Percentiles rank a stretch among this genome's conserved stretches.
Evolutionary conservation across 805 yeast genomes (phyloP).

Genomic region (Starmerella geochares): DNA sequence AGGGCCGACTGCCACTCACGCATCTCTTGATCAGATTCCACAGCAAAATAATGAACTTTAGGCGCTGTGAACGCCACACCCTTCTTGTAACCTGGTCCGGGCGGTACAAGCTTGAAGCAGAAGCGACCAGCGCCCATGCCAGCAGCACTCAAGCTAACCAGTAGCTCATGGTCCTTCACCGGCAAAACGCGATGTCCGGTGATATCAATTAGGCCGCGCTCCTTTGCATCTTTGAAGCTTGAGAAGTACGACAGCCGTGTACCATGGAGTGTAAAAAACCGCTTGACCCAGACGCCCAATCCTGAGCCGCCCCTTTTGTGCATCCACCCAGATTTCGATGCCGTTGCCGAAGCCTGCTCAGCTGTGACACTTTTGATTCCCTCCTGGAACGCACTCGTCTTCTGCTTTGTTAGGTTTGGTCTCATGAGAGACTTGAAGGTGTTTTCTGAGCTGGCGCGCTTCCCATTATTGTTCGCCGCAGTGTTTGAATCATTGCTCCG

Average conservation of each 20-base stretch:
- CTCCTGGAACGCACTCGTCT: constrained; percentile 45
- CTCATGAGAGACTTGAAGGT: constrained; percentile 28
- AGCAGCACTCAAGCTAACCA: constrained; percentile 80
- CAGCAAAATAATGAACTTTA: constrained; percentile 90
- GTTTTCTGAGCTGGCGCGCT: constrained; percentile 13
- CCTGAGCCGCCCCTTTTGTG: constrained; percentile 78
- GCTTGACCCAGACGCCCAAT: constrained; percentile 82
- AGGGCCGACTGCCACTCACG: constrained; percentile 89
- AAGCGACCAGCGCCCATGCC: constrained; percentile 88
- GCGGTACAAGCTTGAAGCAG: constrained; percentile 88
- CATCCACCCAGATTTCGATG: constrained; percentile 91
- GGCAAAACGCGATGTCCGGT: constrained; percentile 90
- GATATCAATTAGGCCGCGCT: constrained; percentile 88
- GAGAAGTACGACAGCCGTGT: constrained; percentile 85
- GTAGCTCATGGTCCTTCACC: constrained; percentile 62
- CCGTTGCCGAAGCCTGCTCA: constrained; percentile 61
- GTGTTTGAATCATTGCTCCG: background rate
- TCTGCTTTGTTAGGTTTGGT: constrained; percentile 29
- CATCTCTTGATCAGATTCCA: constrained; percentile 84
- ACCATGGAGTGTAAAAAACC: constrained; percentile 80
- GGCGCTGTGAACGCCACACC: constrained; percentile 96
- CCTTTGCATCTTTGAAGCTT: constrained; percentile 65
- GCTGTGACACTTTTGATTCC: constrained; percentile 74
- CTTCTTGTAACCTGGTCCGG: constrained; percentile 92
- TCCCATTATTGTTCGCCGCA: background rate